Percentiles rank a stretch among this genome's conserved stretches.
These are phyloP conservation scores for Citrus glauca DNA, from an alignment of 345 rosid genomes.

Conservation along the genomic window DNA sequence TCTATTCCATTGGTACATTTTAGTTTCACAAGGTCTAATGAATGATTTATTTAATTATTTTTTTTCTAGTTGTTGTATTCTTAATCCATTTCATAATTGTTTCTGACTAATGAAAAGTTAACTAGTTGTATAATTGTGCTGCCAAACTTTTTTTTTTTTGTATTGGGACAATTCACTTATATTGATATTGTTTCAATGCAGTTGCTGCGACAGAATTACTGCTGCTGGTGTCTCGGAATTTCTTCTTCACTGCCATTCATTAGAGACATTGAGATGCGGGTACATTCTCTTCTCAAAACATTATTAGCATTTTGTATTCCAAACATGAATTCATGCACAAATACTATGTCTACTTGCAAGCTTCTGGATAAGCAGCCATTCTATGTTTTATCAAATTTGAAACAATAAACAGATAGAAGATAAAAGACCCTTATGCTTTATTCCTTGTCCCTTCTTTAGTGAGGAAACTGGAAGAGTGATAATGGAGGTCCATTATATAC, in stretches of 20 bases:
- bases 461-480: background rate
- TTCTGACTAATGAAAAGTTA: background rate
- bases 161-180: background rate
- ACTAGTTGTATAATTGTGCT: background rate
- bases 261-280: conserved; percentile 88
- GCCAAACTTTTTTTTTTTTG: background rate
- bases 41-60: background rate
- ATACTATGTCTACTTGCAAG: background rate
- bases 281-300: conserved; percentile 22
- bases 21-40: background rate
- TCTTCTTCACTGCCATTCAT: conserved; percentile 54
- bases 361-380: background rate
- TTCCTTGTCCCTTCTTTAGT: background rate
- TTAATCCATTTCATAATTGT: background rate
- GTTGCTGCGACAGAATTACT: conserved; percentile 62
- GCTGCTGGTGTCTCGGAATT: conserved; percentile 62
- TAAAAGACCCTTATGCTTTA: background rate
- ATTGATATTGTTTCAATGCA: conserved; percentile 32
- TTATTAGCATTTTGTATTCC: background rate
- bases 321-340: background rate
- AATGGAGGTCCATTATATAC: too few species aligned
- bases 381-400: background rate
- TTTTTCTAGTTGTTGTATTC: background rate
- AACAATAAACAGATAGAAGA: background rate
- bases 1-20: background rate